Evolutionary conservation across 179 eudicot genomes (phyloP).

Genomic region (Beta lomatogona): DNA sequence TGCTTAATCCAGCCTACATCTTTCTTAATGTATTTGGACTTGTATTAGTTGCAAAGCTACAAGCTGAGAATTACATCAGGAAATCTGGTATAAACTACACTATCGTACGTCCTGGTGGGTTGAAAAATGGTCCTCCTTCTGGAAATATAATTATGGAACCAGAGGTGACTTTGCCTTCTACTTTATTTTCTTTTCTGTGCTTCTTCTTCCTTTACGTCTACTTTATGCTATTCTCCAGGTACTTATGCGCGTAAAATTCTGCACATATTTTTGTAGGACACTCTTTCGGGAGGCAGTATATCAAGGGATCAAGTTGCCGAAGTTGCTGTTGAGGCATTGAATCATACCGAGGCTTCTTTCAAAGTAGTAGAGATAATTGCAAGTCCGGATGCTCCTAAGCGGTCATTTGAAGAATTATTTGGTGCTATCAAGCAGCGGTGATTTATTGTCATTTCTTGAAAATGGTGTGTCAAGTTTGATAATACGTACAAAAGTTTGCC

Average conservation of each 20-base stretch:
- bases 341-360: slow-evolving; percentile 66
- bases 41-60: slow-evolving; percentile 82
- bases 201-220: neutral
- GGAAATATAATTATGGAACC: slow-evolving; percentile 91
- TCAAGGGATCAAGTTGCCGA: slow-evolving; percentile 96
- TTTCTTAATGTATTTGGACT: slow-evolving; percentile 90
- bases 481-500: neutral
- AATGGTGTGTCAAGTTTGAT: neutral
- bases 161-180: slow-evolving; percentile 52
- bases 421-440: slow-evolving; percentile 61
- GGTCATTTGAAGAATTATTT: slow-evolving; percentile 65
- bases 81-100: slow-evolving; percentile 90
- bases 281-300: slow-evolving; percentile 71
- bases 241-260: neutral
- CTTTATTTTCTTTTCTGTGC: neutral
- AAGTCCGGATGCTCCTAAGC: slow-evolving; percentile 76
- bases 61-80: slow-evolving; percentile 79
- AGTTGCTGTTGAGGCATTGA: slow-evolving; percentile 88
- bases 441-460: slow-evolving; percentile 2
- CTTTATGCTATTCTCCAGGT: neutral
- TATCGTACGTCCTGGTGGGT: slow-evolving; percentile 88
- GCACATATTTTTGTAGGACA: slow-evolving; percentile 49
- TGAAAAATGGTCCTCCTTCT: slow-evolving; percentile 80
- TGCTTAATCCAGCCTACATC: slow-evolving; percentile 86
- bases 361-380: slow-evolving; percentile 96